Evolutionary conservation across 2,329 filamentous ascomycete genomes (phyloP).

Genomic region (Trematosphaeria pertusa): DNA sequence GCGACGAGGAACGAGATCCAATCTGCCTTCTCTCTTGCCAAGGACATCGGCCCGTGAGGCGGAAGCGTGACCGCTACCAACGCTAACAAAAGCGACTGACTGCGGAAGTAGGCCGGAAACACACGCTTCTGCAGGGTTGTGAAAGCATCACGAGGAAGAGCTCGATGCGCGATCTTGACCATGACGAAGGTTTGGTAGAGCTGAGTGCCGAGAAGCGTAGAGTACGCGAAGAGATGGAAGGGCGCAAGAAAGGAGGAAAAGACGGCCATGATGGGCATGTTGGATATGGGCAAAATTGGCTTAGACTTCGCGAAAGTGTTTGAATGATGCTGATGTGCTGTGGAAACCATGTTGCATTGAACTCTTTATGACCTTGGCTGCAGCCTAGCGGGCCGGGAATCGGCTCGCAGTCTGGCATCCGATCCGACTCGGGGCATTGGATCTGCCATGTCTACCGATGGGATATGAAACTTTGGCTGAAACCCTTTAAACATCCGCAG

Average conservation of each 20-base stretch:
- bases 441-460: not conserved
- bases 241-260: constrained; percentile 22
- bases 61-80: constrained; percentile 45
- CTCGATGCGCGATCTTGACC: constrained; percentile 48
- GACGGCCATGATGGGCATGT: not conserved
- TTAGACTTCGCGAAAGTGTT: too few relatives aligned
- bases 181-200: constrained; percentile 52
- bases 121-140: constrained; percentile 49
- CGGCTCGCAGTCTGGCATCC: constrained; percentile 1
- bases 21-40: constrained; percentile 26
- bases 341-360: not conserved
- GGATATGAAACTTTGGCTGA: too few relatives aligned
- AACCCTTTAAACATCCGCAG: too few relatives aligned
- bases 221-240: constrained; percentile 49
- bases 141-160: constrained; percentile 48
- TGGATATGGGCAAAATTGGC: not conserved
- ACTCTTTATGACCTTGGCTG: not conserved
- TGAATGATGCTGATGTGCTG: not conserved
- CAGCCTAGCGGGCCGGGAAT: not conserved
- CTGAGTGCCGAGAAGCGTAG: constrained; percentile 49
- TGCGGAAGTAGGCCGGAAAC: constrained; percentile 51
- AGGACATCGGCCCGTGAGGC: constrained; percentile 38
- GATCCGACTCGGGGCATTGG: not conserved
- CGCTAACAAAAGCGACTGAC: constrained; percentile 45
- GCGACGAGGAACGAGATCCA: constrained; percentile 40